Evolutionary conservation across 176 grass and related monocot species (phyloP).

Genomic region (Phoenix dactylifera): DNA sequence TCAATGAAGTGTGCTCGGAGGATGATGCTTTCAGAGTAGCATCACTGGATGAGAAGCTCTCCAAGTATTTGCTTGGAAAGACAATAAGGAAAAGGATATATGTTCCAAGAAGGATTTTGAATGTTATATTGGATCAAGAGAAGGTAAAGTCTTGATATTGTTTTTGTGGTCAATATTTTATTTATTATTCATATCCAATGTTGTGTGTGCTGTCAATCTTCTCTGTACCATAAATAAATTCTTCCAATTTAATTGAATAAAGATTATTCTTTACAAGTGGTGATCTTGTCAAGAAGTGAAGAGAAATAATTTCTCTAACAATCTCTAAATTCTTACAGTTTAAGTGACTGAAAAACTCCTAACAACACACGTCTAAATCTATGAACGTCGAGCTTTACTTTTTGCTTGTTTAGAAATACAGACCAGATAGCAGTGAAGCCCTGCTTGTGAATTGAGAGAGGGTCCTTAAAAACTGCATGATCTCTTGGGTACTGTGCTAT

Average conservation of each 20-base stretch:
- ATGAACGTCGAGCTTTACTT: too few species aligned
- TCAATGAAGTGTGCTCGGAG: constrained; percentile 65
- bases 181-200: background rate
- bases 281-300: background rate
- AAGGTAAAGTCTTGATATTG: constrained; percentile 42
- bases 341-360: too few species aligned
- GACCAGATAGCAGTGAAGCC: too few species aligned
- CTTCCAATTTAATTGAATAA: too few species aligned
- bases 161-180: background rate
- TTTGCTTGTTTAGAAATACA: too few species aligned
- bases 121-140: constrained; percentile 82
- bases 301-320: background rate
- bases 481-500: too few species aligned
- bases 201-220: background rate
- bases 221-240: background rate
- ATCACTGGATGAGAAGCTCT: constrained; percentile 62
- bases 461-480: too few species aligned
- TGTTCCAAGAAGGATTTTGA: constrained; percentile 88
- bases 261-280: too few species aligned
- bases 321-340: background rate
- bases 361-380: too few species aligned
- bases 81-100: constrained; percentile 76
- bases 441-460: too few species aligned
- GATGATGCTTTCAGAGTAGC: constrained; percentile 67
- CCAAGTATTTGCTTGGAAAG: constrained; percentile 67